Evolutionary conservation across 352 stramenopile genomes (phyloP).

Genomic region (Blastocystis sp.): DNA sequence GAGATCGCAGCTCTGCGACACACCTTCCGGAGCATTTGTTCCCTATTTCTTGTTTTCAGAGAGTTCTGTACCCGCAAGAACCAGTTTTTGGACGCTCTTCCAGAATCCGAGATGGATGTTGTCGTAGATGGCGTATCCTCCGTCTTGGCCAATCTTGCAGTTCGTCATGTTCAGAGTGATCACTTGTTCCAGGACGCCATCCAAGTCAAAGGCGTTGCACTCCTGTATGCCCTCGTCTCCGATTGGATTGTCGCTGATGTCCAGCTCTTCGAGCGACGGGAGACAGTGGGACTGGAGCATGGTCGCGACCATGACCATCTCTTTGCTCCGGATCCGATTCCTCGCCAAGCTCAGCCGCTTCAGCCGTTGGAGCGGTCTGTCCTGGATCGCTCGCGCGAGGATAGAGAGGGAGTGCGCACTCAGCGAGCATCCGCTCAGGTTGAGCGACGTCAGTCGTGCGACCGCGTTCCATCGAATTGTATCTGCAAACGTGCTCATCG

Average conservation of each 20-base stretch:
- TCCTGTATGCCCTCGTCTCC: conserved; percentile 28
- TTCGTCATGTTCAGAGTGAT: background rate
- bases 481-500: background rate
- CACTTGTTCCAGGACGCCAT: conserved; percentile 4
- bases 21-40: background rate
- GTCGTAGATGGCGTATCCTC: conserved; percentile 20
- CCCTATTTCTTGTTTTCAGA: background rate
- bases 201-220: background rate
- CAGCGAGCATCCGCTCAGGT: background rate
- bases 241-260: conserved; percentile 18
- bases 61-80: background rate
- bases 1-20: background rate
- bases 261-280: background rate
- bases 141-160: conserved; percentile 22
- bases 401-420: background rate
- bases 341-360: background rate
- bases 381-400: background rate
- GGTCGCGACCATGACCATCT: background rate
- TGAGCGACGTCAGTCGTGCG: background rate
- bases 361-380: background rate
- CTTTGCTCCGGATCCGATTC: background rate
- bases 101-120: background rate
- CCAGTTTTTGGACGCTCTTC: background rate
- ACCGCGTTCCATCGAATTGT: background rate
- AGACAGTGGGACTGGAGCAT: background rate